Base-by-base conservation (phyloP, 192 early-diverging fungal genomes). In the Coemansia sp. region DNA sequence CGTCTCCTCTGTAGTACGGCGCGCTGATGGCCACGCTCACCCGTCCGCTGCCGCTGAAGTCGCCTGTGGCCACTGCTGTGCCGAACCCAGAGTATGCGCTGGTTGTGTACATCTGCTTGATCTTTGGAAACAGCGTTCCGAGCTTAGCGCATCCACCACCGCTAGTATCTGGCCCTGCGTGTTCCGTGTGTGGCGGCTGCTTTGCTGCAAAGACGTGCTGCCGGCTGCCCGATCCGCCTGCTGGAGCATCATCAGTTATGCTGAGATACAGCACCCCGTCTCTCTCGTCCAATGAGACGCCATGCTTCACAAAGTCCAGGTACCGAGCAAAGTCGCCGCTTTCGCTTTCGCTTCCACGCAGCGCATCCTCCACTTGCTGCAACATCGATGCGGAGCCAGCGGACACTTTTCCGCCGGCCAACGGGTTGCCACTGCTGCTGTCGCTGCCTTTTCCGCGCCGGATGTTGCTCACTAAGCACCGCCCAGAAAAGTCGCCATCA, bases 41-140 rank as follows among this genome's bases (percentile, higher is more conserved):
- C 12, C 63, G 45, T 7, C 88, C 90, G 57, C 86, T 85, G 7
- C 85, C 88, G 76, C 85, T 72, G 71, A 94, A 96, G 64, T 94
- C 89, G 13, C 93, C 94, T 0, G 69, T 61, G 5, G 76, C 86
- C 15, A 86, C 72, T 4, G 86, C 81, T 37, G 86, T 86, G 10
- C 93, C 94, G 16, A 96, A 76, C 6, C 82, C 85, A 7, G 86
- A 85, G 69, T 89, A 90, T n/a, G 82, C 64, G 53, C 68, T 70
- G 2, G 74, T 75, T 19, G 81, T 63, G 56, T 83, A 83, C 6
- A 83, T 47, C 64, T 83, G 75, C 72, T 72, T 78, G 56, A 64
- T 63, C 44, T 74, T 66, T 5, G 84, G 77, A 48, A 85, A 80
- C 19, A 76, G 67, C 10, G 85, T 68, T n/a, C 74, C 84, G 3